Conservation (phyloP, 139 green algal genomes). For the Desmodesmus armatus region DNA sequence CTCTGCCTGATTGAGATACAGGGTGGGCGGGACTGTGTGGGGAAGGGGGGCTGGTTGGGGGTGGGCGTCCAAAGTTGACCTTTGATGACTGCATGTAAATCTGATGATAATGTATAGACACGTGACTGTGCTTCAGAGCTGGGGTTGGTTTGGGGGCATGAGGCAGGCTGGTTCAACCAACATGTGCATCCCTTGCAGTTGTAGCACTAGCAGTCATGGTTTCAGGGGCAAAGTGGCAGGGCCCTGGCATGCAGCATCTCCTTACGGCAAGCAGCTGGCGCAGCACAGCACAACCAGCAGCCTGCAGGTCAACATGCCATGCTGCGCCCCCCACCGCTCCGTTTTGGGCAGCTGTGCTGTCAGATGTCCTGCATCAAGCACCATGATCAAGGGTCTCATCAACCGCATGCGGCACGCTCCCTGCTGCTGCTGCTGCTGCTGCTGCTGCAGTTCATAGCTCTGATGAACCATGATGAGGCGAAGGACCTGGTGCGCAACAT, state of each 20-base stretch:
- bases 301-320: neutral
- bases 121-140: neutral
- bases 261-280: neutral
- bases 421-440: slow-evolving; percentile 15
- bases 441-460: slow-evolving; percentile 64
- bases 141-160: no score
- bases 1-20: no score
- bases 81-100: neutral
- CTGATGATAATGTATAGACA: neutral
- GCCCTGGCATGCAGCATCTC: neutral
- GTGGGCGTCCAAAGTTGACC: no score
- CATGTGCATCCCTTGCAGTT: no score
- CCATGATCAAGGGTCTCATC: neutral
- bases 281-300: neutral
- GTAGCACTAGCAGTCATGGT: no score
- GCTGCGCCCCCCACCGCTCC: neutral
- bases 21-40: no score
- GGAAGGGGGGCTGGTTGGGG: no score
- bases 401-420: neutral
- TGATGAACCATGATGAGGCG: slow-evolving; percentile 64
- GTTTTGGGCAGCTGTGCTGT: neutral
- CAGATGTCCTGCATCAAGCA: neutral
- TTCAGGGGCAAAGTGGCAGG: no score
- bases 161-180: no score
- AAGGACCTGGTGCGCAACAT: slow-evolving; percentile 91